phyloP scores from a whole-genome alignment of 345 rosid genomes.

The Aegle marmelos region DNA sequence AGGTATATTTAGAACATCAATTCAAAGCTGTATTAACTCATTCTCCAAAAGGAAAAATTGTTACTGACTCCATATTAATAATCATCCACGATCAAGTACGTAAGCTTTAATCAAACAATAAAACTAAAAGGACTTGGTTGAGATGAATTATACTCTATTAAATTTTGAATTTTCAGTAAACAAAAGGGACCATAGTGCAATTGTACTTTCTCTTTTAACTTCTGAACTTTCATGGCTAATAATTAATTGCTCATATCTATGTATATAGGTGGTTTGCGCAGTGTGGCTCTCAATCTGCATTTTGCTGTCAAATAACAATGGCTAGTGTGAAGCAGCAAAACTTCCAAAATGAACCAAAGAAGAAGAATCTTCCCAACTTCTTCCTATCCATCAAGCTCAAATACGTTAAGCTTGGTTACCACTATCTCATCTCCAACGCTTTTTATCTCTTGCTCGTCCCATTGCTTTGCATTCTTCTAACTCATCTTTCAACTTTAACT shows the following conservation, averaged over 20 bases:
- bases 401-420: slow-evolving; percentile 39
- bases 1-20: too few species aligned
- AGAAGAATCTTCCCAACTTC: slow-evolving; percentile 24
- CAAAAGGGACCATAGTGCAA: neutral
- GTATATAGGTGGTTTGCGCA: neutral
- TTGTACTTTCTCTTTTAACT: neutral
- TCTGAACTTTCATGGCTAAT: neutral
- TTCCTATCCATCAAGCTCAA: slow-evolving; percentile 28
- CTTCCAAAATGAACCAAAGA: neutral
- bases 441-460: slow-evolving; percentile 24
- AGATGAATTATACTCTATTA: neutral
- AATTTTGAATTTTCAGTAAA: neutral
- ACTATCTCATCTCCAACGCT: slow-evolving; percentile 35
- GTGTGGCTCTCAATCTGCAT: neutral
- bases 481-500: slow-evolving; percentile 19
- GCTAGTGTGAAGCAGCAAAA: neutral
- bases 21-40: too few species aligned
- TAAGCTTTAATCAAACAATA: too few species aligned
- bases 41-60: too few species aligned
- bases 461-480: neutral
- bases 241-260: too few species aligned
- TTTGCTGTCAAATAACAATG: slow-evolving; percentile 2
- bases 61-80: too few species aligned
- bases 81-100: too few species aligned
- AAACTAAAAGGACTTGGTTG: too few species aligned